Conservation (phyloP, 108 stramenopile species). For the Cylindrotheca fusiformis region DNA sequence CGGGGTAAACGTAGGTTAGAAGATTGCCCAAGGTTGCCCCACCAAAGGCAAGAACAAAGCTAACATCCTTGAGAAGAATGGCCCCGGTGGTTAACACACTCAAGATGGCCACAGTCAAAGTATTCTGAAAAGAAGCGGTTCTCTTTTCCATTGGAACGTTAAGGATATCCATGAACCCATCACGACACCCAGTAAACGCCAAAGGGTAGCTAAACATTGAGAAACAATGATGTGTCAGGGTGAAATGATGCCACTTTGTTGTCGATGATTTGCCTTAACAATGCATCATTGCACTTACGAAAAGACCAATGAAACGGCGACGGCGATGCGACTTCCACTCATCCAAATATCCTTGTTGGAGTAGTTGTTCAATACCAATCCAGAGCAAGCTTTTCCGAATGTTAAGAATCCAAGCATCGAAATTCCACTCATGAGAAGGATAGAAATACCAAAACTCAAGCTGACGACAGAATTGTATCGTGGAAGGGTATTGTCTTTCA, state of each 20-base stretch:
- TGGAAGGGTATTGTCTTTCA: constrained; percentile 70
- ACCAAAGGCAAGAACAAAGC: constrained; percentile 68
- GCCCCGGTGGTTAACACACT: constrained; percentile 55
- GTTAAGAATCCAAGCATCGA: constrained; percentile 80
- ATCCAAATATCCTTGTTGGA: constrained; percentile 76
- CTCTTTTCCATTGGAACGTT: constrained; percentile 47
- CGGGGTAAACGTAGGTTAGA: constrained; percentile 76
- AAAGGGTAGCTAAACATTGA: constrained; percentile 56
- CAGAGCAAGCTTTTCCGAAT: constrained; percentile 73
- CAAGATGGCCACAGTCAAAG: constrained; percentile 49
- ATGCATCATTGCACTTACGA: background rate
- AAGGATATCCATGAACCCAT: constrained; percentile 68
- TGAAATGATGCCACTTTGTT: no score
- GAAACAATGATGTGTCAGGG: no score
- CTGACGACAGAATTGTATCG: constrained; percentile 73
- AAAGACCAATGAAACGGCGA: constrained; percentile 58
- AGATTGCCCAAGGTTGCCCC: constrained; percentile 88
- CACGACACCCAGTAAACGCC: constrained; percentile 68
- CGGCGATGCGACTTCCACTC: constrained; percentile 72
- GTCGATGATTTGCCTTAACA: no score
- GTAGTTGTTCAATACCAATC: constrained; percentile 92
- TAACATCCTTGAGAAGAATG: constrained; percentile 52
- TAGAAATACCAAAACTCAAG: constrained; percentile 57
- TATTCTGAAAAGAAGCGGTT: constrained; percentile 39
- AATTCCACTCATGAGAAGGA: constrained; percentile 54